Evolutionary conservation across 1,139 yeast species (phyloP).

Genomic region (Yamadazyma epiphylla): DNA sequence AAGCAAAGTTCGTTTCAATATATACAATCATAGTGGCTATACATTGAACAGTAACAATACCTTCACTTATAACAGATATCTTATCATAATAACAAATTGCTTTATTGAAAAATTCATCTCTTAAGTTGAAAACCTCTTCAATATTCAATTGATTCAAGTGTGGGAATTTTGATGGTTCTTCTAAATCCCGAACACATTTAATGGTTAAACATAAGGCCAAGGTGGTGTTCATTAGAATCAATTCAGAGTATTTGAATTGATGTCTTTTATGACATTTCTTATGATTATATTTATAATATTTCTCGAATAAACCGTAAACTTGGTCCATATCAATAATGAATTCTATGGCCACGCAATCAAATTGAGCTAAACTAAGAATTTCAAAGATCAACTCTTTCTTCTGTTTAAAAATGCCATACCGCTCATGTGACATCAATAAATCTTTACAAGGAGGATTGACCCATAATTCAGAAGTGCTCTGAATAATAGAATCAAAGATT

Average conservation of each 20-base stretch:
- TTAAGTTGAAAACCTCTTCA: conserved; percentile 16
- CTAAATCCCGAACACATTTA: conserved; percentile 12
- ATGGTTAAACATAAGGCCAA: conserved; percentile 25
- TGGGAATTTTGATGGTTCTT: conserved; percentile 4
- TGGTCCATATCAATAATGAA: conserved; percentile 13
- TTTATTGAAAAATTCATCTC: conserved; percentile 24
- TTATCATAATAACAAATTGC: conserved; percentile 48
- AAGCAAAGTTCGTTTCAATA: conserved; percentile 38
- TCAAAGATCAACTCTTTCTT: conserved; percentile 21
- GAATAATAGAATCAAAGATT: conserved; percentile 20
- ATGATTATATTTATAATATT: conserved; percentile 14
- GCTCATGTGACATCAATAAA: conserved; percentile 14
- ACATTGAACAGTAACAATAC: conserved; percentile 47
- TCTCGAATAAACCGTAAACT: conserved; percentile 18
- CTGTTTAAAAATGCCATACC: conserved; percentile 26
- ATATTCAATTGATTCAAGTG: conserved; percentile 6
- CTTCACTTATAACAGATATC: conserved; percentile 46
- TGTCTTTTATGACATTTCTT: conserved; percentile 5
- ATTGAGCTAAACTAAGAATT: conserved; percentile 19
- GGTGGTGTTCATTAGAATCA: conserved; percentile 25
- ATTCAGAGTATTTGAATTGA: conserved; percentile 23
- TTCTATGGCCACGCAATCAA: too few relatives aligned
- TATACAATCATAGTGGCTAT: conserved; percentile 41
- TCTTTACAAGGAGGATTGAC: conserved; percentile 28
- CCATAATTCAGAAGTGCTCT: conserved; percentile 23